Base-by-base conservation (phyloP, 257 asterid species). In the Solanum pennellii region DNA sequence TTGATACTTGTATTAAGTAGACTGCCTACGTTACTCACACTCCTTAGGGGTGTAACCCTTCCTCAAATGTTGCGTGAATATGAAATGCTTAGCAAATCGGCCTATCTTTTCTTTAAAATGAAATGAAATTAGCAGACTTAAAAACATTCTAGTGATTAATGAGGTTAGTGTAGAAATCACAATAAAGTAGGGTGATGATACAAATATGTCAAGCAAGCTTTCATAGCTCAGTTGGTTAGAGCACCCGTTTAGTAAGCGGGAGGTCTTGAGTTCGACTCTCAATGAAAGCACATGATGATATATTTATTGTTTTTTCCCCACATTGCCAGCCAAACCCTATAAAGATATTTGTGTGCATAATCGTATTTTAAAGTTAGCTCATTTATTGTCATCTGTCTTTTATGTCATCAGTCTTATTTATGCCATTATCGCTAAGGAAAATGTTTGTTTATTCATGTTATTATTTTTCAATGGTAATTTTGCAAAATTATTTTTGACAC, bases 171-270 rank as follows among this genome's bases (percentile, higher is more conserved):
- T 11, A 37, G 9, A 23, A 37, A 11, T 1, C 0, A 21, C 11
- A 0, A 3, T 1, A 5, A 37, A 37, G 0, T 5, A 9, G 0
- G 1, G 4, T 2, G 5, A 10, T 0, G 49, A 35, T 6, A 6
- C 0, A 0, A 0, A 5, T 0, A 0, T 9, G 31, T 1, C 0
- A 12, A 13, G 5, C 12, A 6, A 74, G 52, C 52, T 74, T 39
- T 74, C 52, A 21, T 74, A 74, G 82, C 80, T 73, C 29, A 73
- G 80, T 68, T 91, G 93, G 93, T 91, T 91, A 91, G 91, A 88
- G 92, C 92, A 91, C 91, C 91, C 87, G 91, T 89, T 89, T 91
- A 89, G 93, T 89, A 87, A 88, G 91, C 90, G 90, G 89, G 90
- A 89, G 92, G 93, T 91, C 92, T 87, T 89, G 91, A 91, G 93